A percentile compares a stretch with the other conserved stretches of the same genome.
phyloP scores from a whole-genome alignment of 169 alveolate species.

The Cryptosporidium parvum region DNA sequence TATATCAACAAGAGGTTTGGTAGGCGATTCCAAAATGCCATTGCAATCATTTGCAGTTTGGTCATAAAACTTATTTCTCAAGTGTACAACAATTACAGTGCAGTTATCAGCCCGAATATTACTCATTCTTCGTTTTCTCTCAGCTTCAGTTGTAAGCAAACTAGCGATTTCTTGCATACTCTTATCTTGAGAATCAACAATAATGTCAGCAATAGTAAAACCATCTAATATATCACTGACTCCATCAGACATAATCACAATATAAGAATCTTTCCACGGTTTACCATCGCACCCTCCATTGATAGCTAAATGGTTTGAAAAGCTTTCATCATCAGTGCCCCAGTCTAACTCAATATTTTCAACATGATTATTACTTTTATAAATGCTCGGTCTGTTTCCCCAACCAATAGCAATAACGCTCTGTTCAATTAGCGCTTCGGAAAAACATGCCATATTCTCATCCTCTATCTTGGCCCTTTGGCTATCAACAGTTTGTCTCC shows the following conservation, averaged over 20 bases:
- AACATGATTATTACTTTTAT: background rate
- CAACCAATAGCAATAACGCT: conserved; percentile 61
- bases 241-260: conserved; percentile 66
- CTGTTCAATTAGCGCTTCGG: conserved; percentile 48
- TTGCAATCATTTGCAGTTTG: background rate
- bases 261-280: conserved; percentile 1
- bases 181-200: conserved; percentile 18
- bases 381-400: conserved; percentile 22
- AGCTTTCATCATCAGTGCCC: conserved; percentile 58
- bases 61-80: background rate
- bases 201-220: conserved; percentile 54
- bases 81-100: conserved; percentile 30
- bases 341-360: conserved; percentile 38
- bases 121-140: conserved; percentile 36
- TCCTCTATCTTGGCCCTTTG: conserved; percentile 9
- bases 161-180: conserved; percentile 35
- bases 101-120: conserved; percentile 63
- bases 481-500: background rate
- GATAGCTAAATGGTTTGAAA: background rate
- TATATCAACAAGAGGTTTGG: background rate
- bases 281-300: background rate
- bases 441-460: conserved; percentile 51
- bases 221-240: conserved; percentile 65
- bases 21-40: background rate
- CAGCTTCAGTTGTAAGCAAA: conserved; percentile 35